phyloP scores from a whole-genome alignment of 2,329 filamentous ascomycete genomes.

The Truncatella angustata region DNA sequence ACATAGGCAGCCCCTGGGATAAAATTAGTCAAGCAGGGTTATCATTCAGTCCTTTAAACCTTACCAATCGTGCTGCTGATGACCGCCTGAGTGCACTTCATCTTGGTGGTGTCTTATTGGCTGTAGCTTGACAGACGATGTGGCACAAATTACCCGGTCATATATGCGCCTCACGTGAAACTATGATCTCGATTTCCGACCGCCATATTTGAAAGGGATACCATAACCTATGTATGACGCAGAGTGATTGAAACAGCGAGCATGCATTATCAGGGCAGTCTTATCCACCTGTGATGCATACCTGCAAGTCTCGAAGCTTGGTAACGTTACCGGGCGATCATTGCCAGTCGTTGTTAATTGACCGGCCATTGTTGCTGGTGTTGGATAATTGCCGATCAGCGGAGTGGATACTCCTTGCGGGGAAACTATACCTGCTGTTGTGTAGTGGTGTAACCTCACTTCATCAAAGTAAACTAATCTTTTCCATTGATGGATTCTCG shows the following conservation, averaged over 20 bases:
- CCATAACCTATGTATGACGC: background rate
- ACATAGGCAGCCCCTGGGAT: background rate
- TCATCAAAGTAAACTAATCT: too few species aligned
- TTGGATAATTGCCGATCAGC: background rate
- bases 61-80: slow-evolving; percentile 1
- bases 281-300: too few species aligned
- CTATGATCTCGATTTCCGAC: background rate
- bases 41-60: too few species aligned
- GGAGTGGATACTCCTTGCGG: too few species aligned
- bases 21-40: too few species aligned
- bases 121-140: background rate
- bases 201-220: background rate
- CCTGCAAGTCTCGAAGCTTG: too few species aligned
- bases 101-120: background rate
- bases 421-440: too few species aligned
- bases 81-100: slow-evolving; percentile 6
- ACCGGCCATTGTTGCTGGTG: background rate
- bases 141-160: too few species aligned
- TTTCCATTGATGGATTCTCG: too few species aligned
- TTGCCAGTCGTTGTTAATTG: background rate
- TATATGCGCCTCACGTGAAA: background rate
- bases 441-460: too few species aligned
- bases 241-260: background rate
- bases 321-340: slow-evolving; percentile 6
- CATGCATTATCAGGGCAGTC: background rate